phyloP scores from a whole-genome alignment of 2,329 filamentous ascomycete genomes.

The Paecilomyces dactylethromorphus region DNA sequence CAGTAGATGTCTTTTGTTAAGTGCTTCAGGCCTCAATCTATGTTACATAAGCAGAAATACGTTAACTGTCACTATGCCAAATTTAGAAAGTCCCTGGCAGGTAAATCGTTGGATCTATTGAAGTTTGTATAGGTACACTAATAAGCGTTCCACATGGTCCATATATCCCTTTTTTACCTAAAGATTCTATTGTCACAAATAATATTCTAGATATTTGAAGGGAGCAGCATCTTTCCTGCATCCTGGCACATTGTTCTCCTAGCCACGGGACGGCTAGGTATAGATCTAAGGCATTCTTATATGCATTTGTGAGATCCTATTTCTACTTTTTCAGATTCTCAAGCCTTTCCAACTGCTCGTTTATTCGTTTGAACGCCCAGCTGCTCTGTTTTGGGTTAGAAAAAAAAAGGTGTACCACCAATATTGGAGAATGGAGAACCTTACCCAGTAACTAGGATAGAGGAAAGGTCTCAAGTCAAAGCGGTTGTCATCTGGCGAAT shows the following conservation, averaged over 20 bases:
- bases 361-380: constrained; percentile 38
- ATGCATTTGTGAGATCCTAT: background rate
- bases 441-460: constrained; percentile 19
- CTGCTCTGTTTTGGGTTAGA: constrained; percentile 5
- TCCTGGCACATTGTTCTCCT: background rate
- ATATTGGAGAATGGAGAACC: background rate
- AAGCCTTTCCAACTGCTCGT: constrained; percentile 26
- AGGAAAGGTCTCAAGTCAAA: constrained; percentile 50
- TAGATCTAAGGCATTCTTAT: background rate
- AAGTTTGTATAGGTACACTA: background rate
- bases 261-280: background rate
- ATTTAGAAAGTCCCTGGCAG: no score
- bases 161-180: background rate
- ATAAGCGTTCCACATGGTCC: background rate
- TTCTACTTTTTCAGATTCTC: constrained; percentile 1
- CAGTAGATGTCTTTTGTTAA: no score
- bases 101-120: background rate
- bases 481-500: constrained; percentile 49
- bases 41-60: no score
- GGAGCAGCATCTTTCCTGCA: background rate
- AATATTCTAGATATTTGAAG: background rate
- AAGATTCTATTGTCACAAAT: background rate
- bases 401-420: constrained; percentile 18
- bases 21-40: no score
- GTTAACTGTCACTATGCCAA: no score